Evolutionary conservation across 352 stramenopile genomes (phyloP).

Genomic region (Phytophthora kernoviae): DNA sequence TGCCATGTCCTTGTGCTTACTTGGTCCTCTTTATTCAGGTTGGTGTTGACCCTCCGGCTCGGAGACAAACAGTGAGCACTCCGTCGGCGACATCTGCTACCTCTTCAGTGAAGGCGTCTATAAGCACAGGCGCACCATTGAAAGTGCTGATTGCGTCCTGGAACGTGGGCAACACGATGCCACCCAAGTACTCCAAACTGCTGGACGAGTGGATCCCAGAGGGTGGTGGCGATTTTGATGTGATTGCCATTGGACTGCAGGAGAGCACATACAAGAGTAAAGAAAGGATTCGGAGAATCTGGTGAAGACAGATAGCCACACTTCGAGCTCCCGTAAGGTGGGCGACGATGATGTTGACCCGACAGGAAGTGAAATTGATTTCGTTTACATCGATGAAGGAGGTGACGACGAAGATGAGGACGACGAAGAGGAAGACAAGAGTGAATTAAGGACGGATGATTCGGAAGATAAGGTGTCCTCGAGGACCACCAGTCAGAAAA

Average conservation of each 20-base stretch:
- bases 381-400: conserved; percentile 10
- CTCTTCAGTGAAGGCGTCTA: conserved; percentile 11
- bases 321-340: conserved; percentile 14
- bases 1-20: neutral
- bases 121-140: conserved; percentile 25
- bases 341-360: conserved; percentile 31
- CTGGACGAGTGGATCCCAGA: conserved; percentile 78
- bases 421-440: conserved; percentile 31
- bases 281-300: conserved; percentile 36
- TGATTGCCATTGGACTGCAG: conserved; percentile 83
- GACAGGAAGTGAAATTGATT: conserved; percentile 25
- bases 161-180: conserved; percentile 89
- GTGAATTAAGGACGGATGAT: conserved; percentile 12
- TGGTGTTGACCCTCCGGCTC: conserved; percentile 9
- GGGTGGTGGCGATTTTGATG: conserved; percentile 79
- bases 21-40: conserved; percentile 12
- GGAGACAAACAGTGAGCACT: conserved; percentile 20
- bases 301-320: conserved; percentile 26
- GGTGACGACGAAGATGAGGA: conserved; percentile 40
- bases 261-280: conserved; percentile 80
- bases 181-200: conserved; percentile 53
- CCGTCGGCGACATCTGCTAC: neutral
- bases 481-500: conserved; percentile 9
- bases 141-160: conserved; percentile 77
- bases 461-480: conserved; percentile 1